Evolutionary conservation across 2,329 filamentous ascomycete species (phyloP).

Genomic region (Aplosporella prunicola): DNA sequence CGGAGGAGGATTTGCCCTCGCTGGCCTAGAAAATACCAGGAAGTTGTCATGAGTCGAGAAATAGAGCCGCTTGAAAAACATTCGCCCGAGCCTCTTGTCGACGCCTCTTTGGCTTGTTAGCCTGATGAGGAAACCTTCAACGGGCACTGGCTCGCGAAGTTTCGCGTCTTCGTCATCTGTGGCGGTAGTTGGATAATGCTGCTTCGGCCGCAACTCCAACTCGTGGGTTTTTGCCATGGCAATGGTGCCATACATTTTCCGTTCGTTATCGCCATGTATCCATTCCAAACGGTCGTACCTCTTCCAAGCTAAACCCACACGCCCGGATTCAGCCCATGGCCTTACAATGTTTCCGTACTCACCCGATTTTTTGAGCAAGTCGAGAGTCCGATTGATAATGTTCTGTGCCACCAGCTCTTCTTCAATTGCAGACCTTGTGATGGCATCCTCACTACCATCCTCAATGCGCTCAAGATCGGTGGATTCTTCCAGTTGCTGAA

Average conservation of each 20-base stretch:
- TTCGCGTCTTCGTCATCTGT: conserved; percentile 21
- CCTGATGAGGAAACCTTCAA: conserved; percentile 58
- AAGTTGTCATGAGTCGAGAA: conserved; percentile 56
- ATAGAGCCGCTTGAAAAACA: conserved; percentile 57
- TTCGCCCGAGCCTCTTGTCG: conserved; percentile 48
- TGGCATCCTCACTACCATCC: conserved; percentile 36
- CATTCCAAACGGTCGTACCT: conserved; percentile 60
- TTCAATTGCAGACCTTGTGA: conserved; percentile 36
- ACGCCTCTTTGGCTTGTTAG: conserved; percentile 54
- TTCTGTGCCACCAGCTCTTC: conserved; percentile 47
- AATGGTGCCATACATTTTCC: conserved; percentile 60
- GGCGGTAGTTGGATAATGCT: conserved; percentile 51
- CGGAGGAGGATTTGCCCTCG: conserved; percentile 47
- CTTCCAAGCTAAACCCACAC: conserved; percentile 59
- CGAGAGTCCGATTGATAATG: conserved; percentile 50
- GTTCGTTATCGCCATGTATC: conserved; percentile 56
- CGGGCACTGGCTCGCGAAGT: conserved; percentile 49
- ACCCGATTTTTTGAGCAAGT: conserved; percentile 45
- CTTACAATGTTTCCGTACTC: conserved; percentile 53
- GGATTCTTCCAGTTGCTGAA: conserved; percentile 41
- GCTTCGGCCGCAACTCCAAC: conserved; percentile 54
- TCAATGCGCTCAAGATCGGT: conserved; percentile 32
- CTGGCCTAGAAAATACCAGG: conserved; percentile 52
- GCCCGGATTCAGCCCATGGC: conserved; percentile 48
- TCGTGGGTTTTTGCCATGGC: conserved; percentile 59